Conservation (phyloP, 805 yeast species). For the Candida silvicultrix region DNA sequence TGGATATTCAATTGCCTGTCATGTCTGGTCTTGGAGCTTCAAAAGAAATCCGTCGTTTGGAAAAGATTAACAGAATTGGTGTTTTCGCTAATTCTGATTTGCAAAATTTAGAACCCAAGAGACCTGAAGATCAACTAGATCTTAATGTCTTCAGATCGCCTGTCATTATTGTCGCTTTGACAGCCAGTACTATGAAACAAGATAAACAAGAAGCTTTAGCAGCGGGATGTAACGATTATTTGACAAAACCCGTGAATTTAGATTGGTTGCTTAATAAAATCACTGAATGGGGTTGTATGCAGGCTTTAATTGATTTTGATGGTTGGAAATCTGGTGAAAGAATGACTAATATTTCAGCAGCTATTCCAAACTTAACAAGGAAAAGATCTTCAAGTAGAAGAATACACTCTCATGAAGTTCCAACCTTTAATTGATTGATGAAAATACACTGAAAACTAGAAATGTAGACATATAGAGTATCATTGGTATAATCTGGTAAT, state of each 20-base stretch:
- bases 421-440: background rate
- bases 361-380: slow-evolving; percentile 19
- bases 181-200: slow-evolving; percentile 81
- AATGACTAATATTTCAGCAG: slow-evolving; percentile 30
- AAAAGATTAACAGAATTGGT: slow-evolving; percentile 75
- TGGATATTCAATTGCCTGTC: slow-evolving; percentile 97
- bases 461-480: background rate
- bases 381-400: slow-evolving; percentile 8
- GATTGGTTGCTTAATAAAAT: slow-evolving; percentile 93
- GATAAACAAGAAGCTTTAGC: slow-evolving; percentile 89
- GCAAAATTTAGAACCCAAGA: slow-evolving; percentile 16
- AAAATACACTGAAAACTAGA: background rate
- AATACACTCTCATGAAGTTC: background rate
- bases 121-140: slow-evolving; percentile 51
- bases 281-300: slow-evolving; percentile 99
- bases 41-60: slow-evolving; percentile 81
- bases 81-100: slow-evolving; percentile 21
- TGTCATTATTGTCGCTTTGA: slow-evolving; percentile 94
- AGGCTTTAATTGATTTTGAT: slow-evolving; percentile 90
- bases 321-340: slow-evolving; percentile 66
- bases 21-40: slow-evolving; percentile 96
- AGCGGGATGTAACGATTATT: slow-evolving; percentile 95
- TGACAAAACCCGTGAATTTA: slow-evolving; percentile 92
- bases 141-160: slow-evolving; percentile 73
- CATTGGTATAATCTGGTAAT: background rate